Evolutionary conservation across 2,329 filamentous ascomycete species (phyloP).

Genomic region (Capronia americana): DNA sequence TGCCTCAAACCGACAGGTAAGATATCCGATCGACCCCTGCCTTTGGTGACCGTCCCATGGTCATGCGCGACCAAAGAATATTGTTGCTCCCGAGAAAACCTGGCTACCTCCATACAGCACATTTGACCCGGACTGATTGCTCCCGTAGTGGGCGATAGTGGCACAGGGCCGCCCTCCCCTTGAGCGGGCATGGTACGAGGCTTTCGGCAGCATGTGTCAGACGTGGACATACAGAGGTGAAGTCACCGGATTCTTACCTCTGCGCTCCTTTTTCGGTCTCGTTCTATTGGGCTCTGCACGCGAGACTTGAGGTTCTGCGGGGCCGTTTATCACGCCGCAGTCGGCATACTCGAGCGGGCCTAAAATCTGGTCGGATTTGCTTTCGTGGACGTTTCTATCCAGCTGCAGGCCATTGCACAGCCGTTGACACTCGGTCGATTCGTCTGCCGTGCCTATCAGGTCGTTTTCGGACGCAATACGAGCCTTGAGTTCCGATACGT

Average conservation of each 20-base stretch:
- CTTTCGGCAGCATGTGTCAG: not conserved
- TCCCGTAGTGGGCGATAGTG: constrained; percentile 3
- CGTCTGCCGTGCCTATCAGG: not conserved
- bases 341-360: not conserved
- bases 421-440: not conserved
- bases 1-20: not conserved
- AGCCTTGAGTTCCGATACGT: not conserved
- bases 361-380: not conserved
- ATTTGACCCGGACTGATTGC: constrained; percentile 3
- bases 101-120: constrained; percentile 7
- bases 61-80: constrained; percentile 1
- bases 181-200: not conserved
- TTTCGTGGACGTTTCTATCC: not conserved
- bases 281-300: not conserved
- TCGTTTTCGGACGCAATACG: not conserved
- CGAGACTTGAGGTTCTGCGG: not conserved
- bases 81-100: not conserved
- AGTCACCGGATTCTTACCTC: not conserved
- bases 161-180: not conserved
- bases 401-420: not conserved
- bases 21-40: not conserved
- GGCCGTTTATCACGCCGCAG: not conserved
- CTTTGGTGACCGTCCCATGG: not conserved
- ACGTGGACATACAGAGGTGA: not conserved
- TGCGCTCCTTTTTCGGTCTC: not conserved